Percentiles rank a stretch among this genome's conserved stretches.
Conservation (phyloP, 306 rosid genomes). For the Dalbergia oliveri region DNA sequence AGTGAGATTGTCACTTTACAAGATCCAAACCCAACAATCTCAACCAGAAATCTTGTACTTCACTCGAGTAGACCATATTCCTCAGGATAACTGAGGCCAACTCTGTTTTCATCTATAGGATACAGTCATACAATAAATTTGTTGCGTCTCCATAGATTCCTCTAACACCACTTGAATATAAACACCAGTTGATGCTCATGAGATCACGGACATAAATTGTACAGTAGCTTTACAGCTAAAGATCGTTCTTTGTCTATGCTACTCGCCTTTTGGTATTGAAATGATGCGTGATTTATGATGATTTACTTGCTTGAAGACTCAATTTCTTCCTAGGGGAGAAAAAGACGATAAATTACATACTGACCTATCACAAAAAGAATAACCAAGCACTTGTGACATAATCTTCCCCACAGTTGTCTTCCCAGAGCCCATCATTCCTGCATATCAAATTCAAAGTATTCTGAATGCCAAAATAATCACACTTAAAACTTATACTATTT, state of each 20-base stretch:
- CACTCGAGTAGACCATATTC: constrained; percentile 34
- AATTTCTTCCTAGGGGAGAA: not conserved
- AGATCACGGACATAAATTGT: constrained; percentile 22
- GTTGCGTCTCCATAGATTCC: constrained; percentile 2
- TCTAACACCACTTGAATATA: constrained; percentile 19
- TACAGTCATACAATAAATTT: constrained; percentile 19
- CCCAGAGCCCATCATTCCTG: constrained; percentile 99
- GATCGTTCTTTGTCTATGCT: constrained; percentile 20
- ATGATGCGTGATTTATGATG: not conserved
- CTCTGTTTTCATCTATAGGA: constrained; percentile 33
- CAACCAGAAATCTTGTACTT: constrained; percentile 34
- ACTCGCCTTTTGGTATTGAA: constrained; percentile 11
- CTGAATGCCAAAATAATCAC: constrained; percentile 35
- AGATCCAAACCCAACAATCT: too few species aligned
- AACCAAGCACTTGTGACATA: constrained; percentile 77
- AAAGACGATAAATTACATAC: constrained; percentile 46
- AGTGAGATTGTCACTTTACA: too few species aligned
- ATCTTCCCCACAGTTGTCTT: constrained; percentile 96
- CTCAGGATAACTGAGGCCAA: constrained; percentile 9
- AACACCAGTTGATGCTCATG: constrained; percentile 36
- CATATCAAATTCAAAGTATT: constrained; percentile 47
- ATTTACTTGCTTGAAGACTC: not conserved
- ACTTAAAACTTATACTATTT: constrained; percentile 28
- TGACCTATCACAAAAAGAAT: constrained; percentile 87
- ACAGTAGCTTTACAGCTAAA: constrained; percentile 7